phyloP scores from a whole-genome alignment of 495 filamentous ascomycete species.

The Jackrogersella multiformis region DNA sequence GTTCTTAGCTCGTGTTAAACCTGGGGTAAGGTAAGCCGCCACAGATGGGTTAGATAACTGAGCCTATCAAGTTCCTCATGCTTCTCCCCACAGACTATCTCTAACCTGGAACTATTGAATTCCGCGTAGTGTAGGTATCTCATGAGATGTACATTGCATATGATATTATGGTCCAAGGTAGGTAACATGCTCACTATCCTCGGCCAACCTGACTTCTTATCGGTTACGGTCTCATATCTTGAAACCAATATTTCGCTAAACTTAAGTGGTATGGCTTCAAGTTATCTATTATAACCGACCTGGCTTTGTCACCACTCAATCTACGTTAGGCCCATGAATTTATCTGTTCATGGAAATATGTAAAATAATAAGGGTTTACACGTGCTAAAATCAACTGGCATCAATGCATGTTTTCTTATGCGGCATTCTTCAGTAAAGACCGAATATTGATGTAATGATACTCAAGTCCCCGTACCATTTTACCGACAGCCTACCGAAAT shows the following conservation, averaged over 20 bases:
- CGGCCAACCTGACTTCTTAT: constrained; percentile 25
- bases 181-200: constrained; percentile 6
- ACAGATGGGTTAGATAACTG: constrained; percentile 10
- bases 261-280: constrained; percentile 10
- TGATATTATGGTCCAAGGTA: constrained; percentile 7
- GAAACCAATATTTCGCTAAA: constrained; percentile 21
- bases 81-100: constrained; percentile 38
- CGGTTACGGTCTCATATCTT: constrained; percentile 17
- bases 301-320: constrained; percentile 11
- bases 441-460: constrained; percentile 39
- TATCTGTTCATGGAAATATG: not conserved
- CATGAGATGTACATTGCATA: constrained; percentile 12
- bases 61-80: constrained; percentile 24
- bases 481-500: constrained; percentile 33
- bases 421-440: constrained; percentile 29
- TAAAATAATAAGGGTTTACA: constrained; percentile 28
- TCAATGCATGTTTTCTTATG: constrained; percentile 10
- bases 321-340: constrained; percentile 20
- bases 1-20: constrained; percentile 25
- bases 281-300: constrained; percentile 12
- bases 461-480: constrained; percentile 29
- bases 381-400: constrained; percentile 29
- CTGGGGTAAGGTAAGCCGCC: constrained; percentile 35
- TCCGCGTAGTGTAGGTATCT: constrained; percentile 1
- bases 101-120: constrained; percentile 22